These are phyloP conservation scores for Verticillium isaacii DNA, from an alignment of 2,329 filamentous ascomycete genomes.

Conservation along the genomic window DNA sequence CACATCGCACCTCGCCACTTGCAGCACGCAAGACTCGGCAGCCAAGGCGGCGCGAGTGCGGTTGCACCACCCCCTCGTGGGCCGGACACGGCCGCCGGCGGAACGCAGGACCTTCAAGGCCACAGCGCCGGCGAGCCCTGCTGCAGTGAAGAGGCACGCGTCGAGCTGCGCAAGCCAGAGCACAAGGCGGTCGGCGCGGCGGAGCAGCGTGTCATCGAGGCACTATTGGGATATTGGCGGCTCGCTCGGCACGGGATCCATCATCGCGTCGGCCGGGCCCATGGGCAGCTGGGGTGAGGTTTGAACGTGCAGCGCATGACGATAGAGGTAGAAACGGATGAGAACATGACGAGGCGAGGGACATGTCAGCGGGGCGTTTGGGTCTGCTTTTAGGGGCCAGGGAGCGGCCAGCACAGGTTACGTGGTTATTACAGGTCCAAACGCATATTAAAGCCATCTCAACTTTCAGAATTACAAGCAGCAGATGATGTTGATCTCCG, in stretches of 20 bases:
- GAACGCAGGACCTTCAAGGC: slow-evolving; percentile 56
- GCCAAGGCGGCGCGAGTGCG: slow-evolving; percentile 79
- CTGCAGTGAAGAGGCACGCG: slow-evolving; percentile 38
- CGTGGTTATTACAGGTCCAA: neutral
- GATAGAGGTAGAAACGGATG: neutral
- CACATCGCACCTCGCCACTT: slow-evolving; percentile 41
- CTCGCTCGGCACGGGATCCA: slow-evolving; percentile 70
- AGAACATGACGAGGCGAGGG: neutral
- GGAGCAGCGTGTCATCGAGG: slow-evolving; percentile 66
- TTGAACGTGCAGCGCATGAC: slow-evolving; percentile 22
- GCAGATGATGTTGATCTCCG: neutral
- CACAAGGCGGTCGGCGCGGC: slow-evolving; percentile 65
- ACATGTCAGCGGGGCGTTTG: neutral
- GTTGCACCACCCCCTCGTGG: slow-evolving; percentile 83
- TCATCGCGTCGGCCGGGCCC: slow-evolving; percentile 60
- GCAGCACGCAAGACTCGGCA: slow-evolving; percentile 58
- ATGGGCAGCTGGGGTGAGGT: slow-evolving; percentile 80
- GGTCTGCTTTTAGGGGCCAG: neutral
- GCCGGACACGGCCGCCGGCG: slow-evolving; percentile 44
- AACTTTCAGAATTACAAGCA: neutral
- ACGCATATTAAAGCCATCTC: neutral
- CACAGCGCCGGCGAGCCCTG: slow-evolving; percentile 43
- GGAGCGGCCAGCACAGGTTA: neutral
- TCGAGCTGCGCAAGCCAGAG: slow-evolving; percentile 85
- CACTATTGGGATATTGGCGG: slow-evolving; percentile 93